Evolutionary conservation across 169 alveolate species (phyloP).

Genomic region (Theileria parva): DNA sequence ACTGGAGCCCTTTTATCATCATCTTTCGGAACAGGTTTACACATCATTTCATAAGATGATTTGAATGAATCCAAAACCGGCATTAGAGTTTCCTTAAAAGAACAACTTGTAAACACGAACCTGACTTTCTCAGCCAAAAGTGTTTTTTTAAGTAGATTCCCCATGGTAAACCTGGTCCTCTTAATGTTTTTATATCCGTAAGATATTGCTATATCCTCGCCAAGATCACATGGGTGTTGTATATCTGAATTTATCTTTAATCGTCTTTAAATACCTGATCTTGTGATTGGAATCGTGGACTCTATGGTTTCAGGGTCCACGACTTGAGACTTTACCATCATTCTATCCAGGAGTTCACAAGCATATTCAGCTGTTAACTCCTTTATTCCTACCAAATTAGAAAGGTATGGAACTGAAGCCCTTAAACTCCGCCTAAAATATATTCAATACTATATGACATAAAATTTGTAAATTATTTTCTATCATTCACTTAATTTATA

Average conservation of each 20-base stretch:
- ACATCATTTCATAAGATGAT: conserved; percentile 63
- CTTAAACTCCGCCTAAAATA: conserved; percentile 7
- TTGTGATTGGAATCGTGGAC: conserved; percentile 84
- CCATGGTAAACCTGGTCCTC: conserved; percentile 23
- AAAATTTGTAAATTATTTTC: background rate
- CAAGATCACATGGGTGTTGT: conserved; percentile 93
- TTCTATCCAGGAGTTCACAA: conserved; percentile 64
- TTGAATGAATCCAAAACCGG: conserved; percentile 68
- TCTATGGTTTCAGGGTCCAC: conserved; percentile 57
- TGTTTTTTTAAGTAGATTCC: conserved; percentile 30
- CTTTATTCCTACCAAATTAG: conserved; percentile 61
- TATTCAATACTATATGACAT: background rate
- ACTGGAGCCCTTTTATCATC: conserved; percentile 76
- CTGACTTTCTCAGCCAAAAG: conserved; percentile 44
- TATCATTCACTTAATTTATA: background rate
- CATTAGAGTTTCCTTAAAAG: conserved; percentile 73
- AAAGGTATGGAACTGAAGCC: conserved; percentile 42
- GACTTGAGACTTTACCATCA: conserved; percentile 71
- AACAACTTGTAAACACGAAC: conserved; percentile 60
- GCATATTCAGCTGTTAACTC: conserved; percentile 57
- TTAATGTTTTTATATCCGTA: conserved; percentile 88
- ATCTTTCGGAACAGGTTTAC: conserved; percentile 31
- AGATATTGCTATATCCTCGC: conserved; percentile 95
- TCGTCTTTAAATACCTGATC: conserved; percentile 68
- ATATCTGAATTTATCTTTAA: conserved; percentile 75